Evolutionary conservation across 441 rosid species (phyloP), one percentile per base, ranked within the genome.

Genomic region (Pelargonium citronellum): DNA sequence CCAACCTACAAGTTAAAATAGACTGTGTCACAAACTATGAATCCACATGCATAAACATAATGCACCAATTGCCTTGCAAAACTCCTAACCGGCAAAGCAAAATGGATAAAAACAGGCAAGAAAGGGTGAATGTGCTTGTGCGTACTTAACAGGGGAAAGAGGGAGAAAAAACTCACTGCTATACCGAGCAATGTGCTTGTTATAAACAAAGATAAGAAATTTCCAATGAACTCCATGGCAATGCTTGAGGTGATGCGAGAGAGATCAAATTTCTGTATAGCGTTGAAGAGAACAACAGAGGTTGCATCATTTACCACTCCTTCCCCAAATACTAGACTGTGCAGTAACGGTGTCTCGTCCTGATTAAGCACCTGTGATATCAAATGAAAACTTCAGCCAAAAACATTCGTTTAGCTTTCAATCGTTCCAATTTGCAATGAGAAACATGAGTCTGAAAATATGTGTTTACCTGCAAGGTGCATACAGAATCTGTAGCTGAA

Each of bases 251-350:
- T 83, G 76, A 87, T 74, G 77, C 79, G 83, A 60, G 78, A 79
- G 64, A 91, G 82, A 71, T 89, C 98, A 77, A 91, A 87, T 83
- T 90, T 88, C 83, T 91, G 96, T 74, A 93, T 86, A 58, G 97
- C 98, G 73, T 93, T 93, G 84, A 91, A 93, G 76, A 93, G 93
- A 79, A 93, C 98, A 68, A 93, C 97, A 22, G 97, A 93, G 44
- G 98, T 89, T 2, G 98, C 98, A 79, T 93, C 97, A 73, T 93
- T 93, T 71, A 93, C 97, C 69, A 93, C 97, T 69, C 98, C 95
- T 80, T 91, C 97, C 71, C 97, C 98, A 8, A 92, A 92, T 51
- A 92, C 98, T 73, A 92, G 83, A 86, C 97, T 93, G 79, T 93
- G 91, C 9, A 93, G 92, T 62, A 93, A 80, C 57, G 98, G 98